Conservation (phyloP, 768 basidiomycete species). For the Rhodotorula toruloides region DNA sequence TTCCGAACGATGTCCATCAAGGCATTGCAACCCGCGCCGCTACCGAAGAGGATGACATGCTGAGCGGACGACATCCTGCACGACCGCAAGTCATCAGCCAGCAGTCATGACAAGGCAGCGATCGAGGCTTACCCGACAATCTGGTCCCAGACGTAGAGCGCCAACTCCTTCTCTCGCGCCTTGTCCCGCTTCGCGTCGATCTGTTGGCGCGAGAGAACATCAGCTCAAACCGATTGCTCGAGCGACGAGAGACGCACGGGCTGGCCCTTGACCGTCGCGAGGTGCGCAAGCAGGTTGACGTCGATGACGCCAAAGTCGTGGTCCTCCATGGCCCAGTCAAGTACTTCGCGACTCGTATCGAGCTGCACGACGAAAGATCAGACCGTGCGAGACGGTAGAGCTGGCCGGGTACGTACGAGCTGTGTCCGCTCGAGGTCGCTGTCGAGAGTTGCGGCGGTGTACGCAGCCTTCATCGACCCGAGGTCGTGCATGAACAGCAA, state of each 20-base stretch:
- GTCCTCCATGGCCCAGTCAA: conserved; percentile 63
- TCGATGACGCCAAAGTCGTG: conserved; percentile 73
- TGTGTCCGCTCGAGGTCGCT: conserved; percentile 76
- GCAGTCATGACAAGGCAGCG: not conserved
- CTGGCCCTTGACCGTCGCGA: conserved; percentile 39
- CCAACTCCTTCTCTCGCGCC: conserved; percentile 52
- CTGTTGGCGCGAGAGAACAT: conserved; percentile 47
- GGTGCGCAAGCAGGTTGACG: conserved; percentile 62
- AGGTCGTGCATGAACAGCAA: conserved; percentile 92
- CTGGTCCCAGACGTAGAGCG: conserved; percentile 92
- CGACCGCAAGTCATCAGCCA: not conserved
- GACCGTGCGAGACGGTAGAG: conserved; percentile 11
- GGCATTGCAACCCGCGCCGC: conserved; percentile 74
- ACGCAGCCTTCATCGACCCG: conserved; percentile 78
- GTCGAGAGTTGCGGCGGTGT: conserved; percentile 52
- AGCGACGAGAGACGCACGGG: not conserved
- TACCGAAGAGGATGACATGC: conserved; percentile 74
- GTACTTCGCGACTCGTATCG: conserved; percentile 72
- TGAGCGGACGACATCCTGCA: conserved; percentile 50
- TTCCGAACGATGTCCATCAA: conserved; percentile 67
- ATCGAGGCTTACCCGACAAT: conserved; percentile 67
- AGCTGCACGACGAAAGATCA: conserved; percentile 55
- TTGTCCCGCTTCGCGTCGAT: conserved; percentile 37
- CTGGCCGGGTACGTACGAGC: conserved; percentile 54
- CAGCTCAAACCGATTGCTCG: conserved; percentile 43